These are phyloP conservation scores for Exserohilum rostratum DNA, from an alignment of 2,329 filamentous ascomycete species.

Conservation along the genomic window DNA sequence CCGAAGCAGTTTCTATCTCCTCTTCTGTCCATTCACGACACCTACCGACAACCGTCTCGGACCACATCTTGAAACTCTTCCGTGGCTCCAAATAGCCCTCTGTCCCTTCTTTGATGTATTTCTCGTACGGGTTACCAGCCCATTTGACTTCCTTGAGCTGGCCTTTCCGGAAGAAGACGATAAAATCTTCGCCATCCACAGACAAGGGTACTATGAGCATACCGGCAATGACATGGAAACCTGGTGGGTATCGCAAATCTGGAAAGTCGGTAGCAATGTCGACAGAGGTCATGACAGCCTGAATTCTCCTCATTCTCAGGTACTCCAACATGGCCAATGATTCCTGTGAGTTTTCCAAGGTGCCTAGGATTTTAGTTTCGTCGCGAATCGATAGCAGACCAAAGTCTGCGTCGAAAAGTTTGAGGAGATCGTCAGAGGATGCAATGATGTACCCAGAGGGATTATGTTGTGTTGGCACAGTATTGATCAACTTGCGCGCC, in stretches of 20 bases:
- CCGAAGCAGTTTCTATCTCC: constrained; percentile 85
- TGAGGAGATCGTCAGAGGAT: constrained; percentile 82
- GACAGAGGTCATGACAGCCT: constrained; percentile 77
- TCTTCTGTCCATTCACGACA: constrained; percentile 89
- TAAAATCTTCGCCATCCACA: constrained; percentile 78
- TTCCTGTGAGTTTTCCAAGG: constrained; percentile 78
- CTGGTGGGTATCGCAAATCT: constrained; percentile 78
- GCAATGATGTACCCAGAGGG: constrained; percentile 90
- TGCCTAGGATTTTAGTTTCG: constrained; percentile 86
- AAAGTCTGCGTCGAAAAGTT: constrained; percentile 85
- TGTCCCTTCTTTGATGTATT: constrained; percentile 73
- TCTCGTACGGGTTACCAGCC: constrained; percentile 88
- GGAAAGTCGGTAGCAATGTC: constrained; percentile 79
- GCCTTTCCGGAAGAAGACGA: constrained; percentile 84
- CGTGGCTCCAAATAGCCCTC: constrained; percentile 76
- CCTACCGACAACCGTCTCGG: constrained; percentile 79
- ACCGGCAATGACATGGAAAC: constrained; percentile 78
- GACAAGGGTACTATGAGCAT: constrained; percentile 83
- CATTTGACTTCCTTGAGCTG: constrained; percentile 79
- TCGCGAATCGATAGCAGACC: constrained; percentile 82
- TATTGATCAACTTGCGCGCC: constrained; percentile 86
- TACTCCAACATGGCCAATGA: constrained; percentile 85
- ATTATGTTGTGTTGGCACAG: constrained; percentile 77
- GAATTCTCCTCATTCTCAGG: constrained; percentile 74
- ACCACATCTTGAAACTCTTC: constrained; percentile 81